These are phyloP conservation scores for Microdochium nivale DNA, from an alignment of 2,329 filamentous ascomycete genomes.

Conservation along the genomic window DNA sequence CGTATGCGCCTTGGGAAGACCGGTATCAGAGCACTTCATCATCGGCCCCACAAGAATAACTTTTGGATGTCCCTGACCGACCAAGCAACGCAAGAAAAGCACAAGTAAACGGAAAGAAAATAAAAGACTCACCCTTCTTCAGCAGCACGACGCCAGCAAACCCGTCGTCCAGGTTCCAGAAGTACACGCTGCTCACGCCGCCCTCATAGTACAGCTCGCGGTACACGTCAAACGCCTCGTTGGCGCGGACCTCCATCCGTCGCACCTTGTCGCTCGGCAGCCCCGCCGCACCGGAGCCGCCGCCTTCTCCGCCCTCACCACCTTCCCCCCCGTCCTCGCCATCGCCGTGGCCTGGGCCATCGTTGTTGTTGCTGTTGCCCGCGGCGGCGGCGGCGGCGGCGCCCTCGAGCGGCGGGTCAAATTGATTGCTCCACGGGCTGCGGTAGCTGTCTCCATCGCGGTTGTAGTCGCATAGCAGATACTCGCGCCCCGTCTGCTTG, in stretches of 20 bases:
- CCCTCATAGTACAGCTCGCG: constrained; percentile 95
- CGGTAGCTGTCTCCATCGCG: constrained; percentile 96
- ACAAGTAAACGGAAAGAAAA: background rate
- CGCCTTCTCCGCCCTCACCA: background rate
- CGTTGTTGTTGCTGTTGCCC: constrained; percentile 37
- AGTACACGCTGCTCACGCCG: constrained; percentile 90
- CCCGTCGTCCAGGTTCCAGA: constrained; percentile 97
- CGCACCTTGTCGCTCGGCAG: constrained; percentile 84
- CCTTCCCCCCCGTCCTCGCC: background rate
- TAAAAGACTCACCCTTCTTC: constrained; percentile 67
- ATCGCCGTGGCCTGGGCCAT: background rate
- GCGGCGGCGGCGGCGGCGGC: constrained; percentile 41
- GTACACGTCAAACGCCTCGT: constrained; percentile 96
- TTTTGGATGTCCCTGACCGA: no score
- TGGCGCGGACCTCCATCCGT: constrained; percentile 88
- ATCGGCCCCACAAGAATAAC: no score
- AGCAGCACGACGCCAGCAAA: constrained; percentile 93
- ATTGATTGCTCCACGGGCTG: constrained; percentile 98
- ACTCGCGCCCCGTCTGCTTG: constrained; percentile 83
- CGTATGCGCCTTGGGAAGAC: no score
- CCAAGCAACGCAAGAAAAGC: background rate
- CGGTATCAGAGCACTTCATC: no score
- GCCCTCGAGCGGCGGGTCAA: constrained; percentile 77
- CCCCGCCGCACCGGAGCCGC: constrained; percentile 52
- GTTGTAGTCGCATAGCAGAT: constrained; percentile 99